A percentile compares a stretch with the other conserved stretches of the same genome.
Evolutionary conservation across 495 filamentous ascomycete genomes (phyloP).

Genomic region (Xylaria venustula): DNA sequence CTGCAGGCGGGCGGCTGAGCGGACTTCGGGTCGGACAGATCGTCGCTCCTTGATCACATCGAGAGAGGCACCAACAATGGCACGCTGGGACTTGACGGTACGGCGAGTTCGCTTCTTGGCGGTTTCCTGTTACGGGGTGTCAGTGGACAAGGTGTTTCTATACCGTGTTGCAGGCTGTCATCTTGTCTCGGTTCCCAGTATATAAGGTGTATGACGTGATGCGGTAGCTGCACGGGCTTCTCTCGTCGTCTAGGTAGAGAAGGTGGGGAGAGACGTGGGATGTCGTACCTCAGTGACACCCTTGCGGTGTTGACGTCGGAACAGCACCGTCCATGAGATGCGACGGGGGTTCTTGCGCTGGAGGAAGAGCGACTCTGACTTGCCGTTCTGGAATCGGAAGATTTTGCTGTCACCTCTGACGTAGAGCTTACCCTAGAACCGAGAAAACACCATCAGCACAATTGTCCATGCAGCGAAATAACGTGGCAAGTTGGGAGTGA

Average conservation of each 20-base stretch:
- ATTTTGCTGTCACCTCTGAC: constrained; percentile 99
- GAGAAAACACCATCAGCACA: constrained; percentile 20
- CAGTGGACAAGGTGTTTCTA: constrained; percentile 32
- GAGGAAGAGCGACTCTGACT: constrained; percentile 98
- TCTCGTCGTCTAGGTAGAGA: background rate
- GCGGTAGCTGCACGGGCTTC: background rate
- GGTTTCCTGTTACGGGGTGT: constrained; percentile 74
- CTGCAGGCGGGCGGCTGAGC: constrained; percentile 80
- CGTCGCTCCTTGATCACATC: constrained; percentile 99
- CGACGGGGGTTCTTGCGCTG: constrained; percentile 99
- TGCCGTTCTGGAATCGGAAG: constrained; percentile 99
- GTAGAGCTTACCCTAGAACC: constrained; percentile 88
- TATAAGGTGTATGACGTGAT: background rate
- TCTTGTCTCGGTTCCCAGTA: too few relatives aligned
- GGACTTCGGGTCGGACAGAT: constrained; percentile 86
- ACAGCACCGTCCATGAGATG: constrained; percentile 98
- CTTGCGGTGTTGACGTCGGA: constrained; percentile 98
- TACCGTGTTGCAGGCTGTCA: background rate
- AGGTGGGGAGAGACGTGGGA: constrained; percentile 12
- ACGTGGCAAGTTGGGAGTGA: too few relatives aligned
- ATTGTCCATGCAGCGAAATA: background rate
- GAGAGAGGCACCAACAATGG: constrained; percentile 97
- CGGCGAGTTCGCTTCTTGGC: constrained; percentile 99
- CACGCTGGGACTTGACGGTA: constrained; percentile 97
- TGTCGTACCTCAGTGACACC: constrained; percentile 97